phyloP scores from a whole-genome alignment of 179 eudicot species.

The Amaranthus tricolor region DNA sequence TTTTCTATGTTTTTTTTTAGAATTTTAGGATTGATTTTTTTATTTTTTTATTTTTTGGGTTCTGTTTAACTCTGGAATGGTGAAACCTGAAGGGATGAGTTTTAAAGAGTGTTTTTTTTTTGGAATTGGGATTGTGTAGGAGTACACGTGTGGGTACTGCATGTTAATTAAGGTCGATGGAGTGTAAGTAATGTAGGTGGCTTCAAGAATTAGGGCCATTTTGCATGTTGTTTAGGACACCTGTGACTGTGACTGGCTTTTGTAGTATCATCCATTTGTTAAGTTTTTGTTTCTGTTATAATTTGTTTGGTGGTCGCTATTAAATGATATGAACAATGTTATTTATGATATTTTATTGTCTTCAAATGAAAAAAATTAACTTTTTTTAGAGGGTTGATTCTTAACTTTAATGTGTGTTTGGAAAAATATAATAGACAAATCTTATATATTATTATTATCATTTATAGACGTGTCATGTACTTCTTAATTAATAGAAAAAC shows the following conservation, averaged over 20 bases:
- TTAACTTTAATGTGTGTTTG: no score
- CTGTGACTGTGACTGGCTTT: constrained; percentile 6
- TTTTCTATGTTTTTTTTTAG: not conserved
- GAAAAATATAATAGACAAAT: no score
- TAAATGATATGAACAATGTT: no score
- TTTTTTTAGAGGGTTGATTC: no score
- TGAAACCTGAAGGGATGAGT: not conserved
- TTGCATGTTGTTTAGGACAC: constrained; percentile 15
- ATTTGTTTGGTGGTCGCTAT: no score
- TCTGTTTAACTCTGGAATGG: not conserved
- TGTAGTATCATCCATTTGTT: not conserved
- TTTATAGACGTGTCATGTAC: no score
- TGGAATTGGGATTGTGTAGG: not conserved
- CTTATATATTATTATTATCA: no score
- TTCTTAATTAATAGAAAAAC: no score
- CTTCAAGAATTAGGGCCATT: constrained; percentile 5
- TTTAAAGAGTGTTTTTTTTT: not conserved
- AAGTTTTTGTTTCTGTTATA: no score
- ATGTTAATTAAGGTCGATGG: not conserved
- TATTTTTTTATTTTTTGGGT: no score
- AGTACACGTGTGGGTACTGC: constrained; percentile 24
- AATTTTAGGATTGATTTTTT: not conserved
- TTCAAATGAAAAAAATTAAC: no score
- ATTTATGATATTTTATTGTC: no score
- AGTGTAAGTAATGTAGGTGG: not conserved